phyloP scores from a whole-genome alignment of 2,329 filamentous ascomycete genomes.

The Paecilomyces fulvus region DNA sequence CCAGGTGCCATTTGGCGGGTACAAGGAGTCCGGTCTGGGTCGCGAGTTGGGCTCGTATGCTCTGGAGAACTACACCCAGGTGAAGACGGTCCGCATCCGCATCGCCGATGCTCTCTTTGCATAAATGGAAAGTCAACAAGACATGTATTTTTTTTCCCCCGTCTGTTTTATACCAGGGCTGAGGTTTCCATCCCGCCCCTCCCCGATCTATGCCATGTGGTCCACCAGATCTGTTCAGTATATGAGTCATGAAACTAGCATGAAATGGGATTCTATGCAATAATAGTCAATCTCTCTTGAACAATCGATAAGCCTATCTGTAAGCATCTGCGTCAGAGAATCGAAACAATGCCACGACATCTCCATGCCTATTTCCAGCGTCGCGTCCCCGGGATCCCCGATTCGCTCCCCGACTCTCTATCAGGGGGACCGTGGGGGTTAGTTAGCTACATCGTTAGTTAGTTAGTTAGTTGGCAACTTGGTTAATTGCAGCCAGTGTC shows the following conservation, averaged over 20 bases:
- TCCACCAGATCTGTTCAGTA: neutral
- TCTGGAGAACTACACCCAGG: conserved; percentile 42
- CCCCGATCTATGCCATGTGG: neutral
- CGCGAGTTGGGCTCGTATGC: conserved; percentile 42
- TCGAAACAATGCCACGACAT: neutral
- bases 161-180: neutral
- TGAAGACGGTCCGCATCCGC: conserved; percentile 40
- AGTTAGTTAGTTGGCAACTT: too few species aligned
- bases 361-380: neutral
- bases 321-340: neutral
- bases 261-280: neutral
- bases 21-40: conserved; percentile 37
- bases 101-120: conserved; percentile 38
- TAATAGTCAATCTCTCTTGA: neutral
- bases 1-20: conserved; percentile 39
- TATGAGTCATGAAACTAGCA: neutral
- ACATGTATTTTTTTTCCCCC: neutral
- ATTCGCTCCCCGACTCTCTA: too few species aligned
- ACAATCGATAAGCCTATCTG: neutral
- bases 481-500: too few species aligned
- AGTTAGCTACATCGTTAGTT: too few species aligned
- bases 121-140: conserved; percentile 15
- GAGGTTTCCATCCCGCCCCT: too few species aligned
- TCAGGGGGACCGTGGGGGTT: too few species aligned
- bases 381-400: neutral